Evolutionary conservation across 768 basidiomycete species (phyloP).

Genomic region (Daedaleopsis sinensis): DNA sequence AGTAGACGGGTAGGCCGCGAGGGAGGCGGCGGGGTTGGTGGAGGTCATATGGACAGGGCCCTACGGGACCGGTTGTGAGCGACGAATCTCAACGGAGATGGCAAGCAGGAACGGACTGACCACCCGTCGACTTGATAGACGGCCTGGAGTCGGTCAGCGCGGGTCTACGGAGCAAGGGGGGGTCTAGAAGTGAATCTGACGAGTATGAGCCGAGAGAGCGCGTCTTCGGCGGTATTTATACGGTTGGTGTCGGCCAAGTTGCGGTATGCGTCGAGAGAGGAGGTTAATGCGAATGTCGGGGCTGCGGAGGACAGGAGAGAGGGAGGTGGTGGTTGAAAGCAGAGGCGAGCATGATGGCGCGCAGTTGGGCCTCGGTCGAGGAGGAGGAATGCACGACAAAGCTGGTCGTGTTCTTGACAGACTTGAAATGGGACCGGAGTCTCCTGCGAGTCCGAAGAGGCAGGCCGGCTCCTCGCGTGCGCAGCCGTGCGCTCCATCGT

Average conservation of each 20-base stretch:
- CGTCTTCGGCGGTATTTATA: no score
- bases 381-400: not conserved
- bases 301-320: not conserved
- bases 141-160: no score
- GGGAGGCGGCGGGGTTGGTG: conserved; percentile 14
- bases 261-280: no score
- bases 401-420: not conserved
- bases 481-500: not conserved
- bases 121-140: no score
- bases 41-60: conserved; percentile 12
- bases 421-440: no score
- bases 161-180: no score
- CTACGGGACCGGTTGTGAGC: conserved; percentile 1
- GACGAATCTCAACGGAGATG: not conserved
- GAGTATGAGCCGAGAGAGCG: no score
- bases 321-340: not conserved
- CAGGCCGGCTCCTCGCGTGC: not conserved
- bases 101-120: not conserved
- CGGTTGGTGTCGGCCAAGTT: no score
- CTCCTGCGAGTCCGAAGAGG: no score
- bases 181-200: not conserved
- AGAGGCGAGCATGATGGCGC: not conserved
- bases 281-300: not conserved
- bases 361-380: not conserved
- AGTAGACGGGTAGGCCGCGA: conserved; percentile 42